phyloP scores from a whole-genome alignment of 371 early-diverging fungal species.

The Mucor irregularis region DNA sequence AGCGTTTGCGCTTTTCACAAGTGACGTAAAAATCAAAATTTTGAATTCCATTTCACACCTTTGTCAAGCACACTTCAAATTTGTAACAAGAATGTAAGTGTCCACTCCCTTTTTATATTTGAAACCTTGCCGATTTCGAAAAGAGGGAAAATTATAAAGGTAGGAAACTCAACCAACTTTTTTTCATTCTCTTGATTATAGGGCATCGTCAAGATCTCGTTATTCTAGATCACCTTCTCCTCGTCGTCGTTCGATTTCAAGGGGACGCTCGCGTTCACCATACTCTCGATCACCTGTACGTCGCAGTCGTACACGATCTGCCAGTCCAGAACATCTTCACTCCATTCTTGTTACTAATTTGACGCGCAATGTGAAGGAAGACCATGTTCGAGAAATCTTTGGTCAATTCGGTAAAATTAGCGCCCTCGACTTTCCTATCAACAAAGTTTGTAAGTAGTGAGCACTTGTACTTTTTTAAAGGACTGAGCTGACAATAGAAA shows the following conservation, averaged over 20 bases:
- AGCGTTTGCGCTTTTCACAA: too few relatives aligned
- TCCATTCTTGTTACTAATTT: constrained; percentile 35
- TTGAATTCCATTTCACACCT: too few relatives aligned
- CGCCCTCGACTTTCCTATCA: constrained; percentile 43
- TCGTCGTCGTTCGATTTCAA: constrained; percentile 11
- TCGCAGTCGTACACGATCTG: constrained; percentile 19
- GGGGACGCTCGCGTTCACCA: constrained; percentile 22
- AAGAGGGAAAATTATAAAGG: too few relatives aligned
- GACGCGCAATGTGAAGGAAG: constrained; percentile 48
- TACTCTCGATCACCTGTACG: constrained; percentile 12
- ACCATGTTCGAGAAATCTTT: constrained; percentile 53
- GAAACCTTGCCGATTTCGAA: too few relatives aligned
- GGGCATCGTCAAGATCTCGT: constrained; percentile 24
- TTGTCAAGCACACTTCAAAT: too few relatives aligned
- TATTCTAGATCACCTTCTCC: constrained; percentile 26
- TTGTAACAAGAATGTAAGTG: too few relatives aligned
- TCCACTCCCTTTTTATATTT: too few relatives aligned
- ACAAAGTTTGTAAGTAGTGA: constrained; percentile 34
- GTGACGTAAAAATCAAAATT: too few relatives aligned
- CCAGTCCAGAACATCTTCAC: constrained; percentile 20
- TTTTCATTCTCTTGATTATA: neutral
- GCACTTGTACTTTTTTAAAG: neutral
- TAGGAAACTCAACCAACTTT: too few relatives aligned
- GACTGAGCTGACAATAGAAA: neutral
- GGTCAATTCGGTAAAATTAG: constrained; percentile 38